Base-by-base conservation (phyloP, 169 alveolate species). In the Eimeria praecox region DNA sequence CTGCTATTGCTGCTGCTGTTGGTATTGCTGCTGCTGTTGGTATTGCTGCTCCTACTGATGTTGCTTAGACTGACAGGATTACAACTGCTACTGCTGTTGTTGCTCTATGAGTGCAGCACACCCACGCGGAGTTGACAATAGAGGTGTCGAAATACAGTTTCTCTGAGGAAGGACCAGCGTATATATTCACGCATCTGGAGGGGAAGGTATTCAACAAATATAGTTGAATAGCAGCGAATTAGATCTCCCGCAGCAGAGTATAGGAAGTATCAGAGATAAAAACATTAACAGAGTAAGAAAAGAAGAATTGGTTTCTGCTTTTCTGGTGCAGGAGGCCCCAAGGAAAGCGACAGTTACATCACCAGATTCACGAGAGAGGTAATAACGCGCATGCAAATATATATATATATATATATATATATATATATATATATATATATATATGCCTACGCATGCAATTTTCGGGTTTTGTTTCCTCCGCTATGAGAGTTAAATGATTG, bases 331-430 rank as follows among this genome's bases (percentile, higher is more conserved):
- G 92, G 80, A 86, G 42, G 27, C 80, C 9, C 80, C 80, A 3
- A 54, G 78, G 69, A 86, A 40, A 33, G 82, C 52, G 0, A 56
- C 54, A 1, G 92, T 86, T 30, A 54, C 35, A 54, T 38, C 82
- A 1, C 80, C 80, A 35, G 80, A 56, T 14, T 86, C 92, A 16
- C 92, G 92, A 35, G 82, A 86, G 42, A 86, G 92, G 92, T 86
- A 38, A n/a, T n/a, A n/a, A n/a, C n/a, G n/a, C n/a, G n/a, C n/a
- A 12, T 40, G 6, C 54, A 40, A 8, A n/a, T 40, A 44, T 9
- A 4, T 0, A 75, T 6, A 27, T 5, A 18, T 2, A 22, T 8
- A 0, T 59, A 42, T 35, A 38, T 14, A 12, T 40, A 6, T 38
- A 40, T 10, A n/a, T 40, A 44, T 9, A 4, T 0, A 75, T 6